A percentile compares a stretch with the other conserved stretches of the same genome.
phyloP scores from a whole-genome alignment of 257 asterid species.

The Paraleonurus japonicus region DNA sequence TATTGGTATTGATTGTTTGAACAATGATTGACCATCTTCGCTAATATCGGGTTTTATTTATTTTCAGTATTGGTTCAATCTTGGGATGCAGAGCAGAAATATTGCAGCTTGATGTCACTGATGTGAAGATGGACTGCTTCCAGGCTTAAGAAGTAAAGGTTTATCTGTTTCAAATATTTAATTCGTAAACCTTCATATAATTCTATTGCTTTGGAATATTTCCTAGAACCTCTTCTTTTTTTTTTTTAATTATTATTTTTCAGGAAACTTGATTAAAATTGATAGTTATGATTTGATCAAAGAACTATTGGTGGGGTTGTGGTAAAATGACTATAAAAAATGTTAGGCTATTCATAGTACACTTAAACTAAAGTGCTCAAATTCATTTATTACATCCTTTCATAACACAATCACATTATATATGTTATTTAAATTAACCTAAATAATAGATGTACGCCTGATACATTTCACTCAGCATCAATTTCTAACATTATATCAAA shows the following conservation, averaged over 20 bases:
- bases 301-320: no score
- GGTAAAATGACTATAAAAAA: no score
- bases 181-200: not conserved
- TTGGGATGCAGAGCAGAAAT: conserved; percentile 95
- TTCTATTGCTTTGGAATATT: not conserved
- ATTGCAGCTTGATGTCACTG: conserved; percentile 92
- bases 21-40: not conserved
- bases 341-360: not conserved
- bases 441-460: no score
- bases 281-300: not conserved
- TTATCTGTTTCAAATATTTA: not conserved
- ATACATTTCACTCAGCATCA: not conserved
- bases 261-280: not conserved
- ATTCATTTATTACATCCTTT: not conserved
- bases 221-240: not conserved
- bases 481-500: not conserved
- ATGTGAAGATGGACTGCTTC: conserved; percentile 97
- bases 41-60: not conserved
- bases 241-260: not conserved
- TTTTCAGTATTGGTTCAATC: conserved; percentile 81
- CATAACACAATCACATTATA: no score
- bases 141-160: conserved; percentile 28
- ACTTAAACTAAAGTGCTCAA: not conserved
- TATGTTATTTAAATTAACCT: no score
- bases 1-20: not conserved